phyloP scores from a whole-genome alignment of 805 yeast genomes.

The Brettanomyces custersianus region DNA sequence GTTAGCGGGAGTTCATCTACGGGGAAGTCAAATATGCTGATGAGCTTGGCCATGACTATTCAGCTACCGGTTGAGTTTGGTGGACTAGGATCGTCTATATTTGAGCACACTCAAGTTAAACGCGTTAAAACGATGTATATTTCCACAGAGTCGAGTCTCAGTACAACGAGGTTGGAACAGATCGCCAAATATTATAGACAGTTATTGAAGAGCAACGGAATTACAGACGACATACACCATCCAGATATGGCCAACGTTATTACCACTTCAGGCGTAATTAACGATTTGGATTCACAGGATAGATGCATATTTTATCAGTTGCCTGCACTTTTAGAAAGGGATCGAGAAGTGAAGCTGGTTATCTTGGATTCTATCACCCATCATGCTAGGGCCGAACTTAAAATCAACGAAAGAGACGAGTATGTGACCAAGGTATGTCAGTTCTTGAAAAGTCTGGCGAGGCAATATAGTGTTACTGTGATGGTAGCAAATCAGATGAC shows the following conservation, averaged over 20 bases:
- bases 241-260: constrained; percentile 28
- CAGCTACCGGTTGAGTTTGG: constrained; percentile 40
- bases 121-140: constrained; percentile 50
- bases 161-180: constrained; percentile 54
- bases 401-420: constrained; percentile 32
- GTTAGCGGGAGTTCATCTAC: constrained; percentile 76
- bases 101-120: constrained; percentile 4
- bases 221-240: constrained; percentile 14
- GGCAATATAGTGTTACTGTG: constrained; percentile 43
- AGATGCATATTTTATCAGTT: constrained; percentile 63
- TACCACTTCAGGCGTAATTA: constrained; percentile 20
- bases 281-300: constrained; percentile 63
- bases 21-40: constrained; percentile 76
- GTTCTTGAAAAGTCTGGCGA: constrained; percentile 41
- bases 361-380: constrained; percentile 80
- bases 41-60: constrained; percentile 54
- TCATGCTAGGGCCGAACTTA: constrained; percentile 60
- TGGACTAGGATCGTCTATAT: constrained; percentile 32
- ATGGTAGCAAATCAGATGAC: constrained; percentile 77
- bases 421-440: constrained; percentile 36
- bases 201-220: constrained; percentile 27
- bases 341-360: constrained; percentile 40
- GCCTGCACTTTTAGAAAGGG: constrained; percentile 41
- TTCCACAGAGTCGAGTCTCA: constrained; percentile 68
- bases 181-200: constrained; percentile 24